Conservation (phyloP, 169 alveolate genomes). For the Eimeria necatrix region DNA sequence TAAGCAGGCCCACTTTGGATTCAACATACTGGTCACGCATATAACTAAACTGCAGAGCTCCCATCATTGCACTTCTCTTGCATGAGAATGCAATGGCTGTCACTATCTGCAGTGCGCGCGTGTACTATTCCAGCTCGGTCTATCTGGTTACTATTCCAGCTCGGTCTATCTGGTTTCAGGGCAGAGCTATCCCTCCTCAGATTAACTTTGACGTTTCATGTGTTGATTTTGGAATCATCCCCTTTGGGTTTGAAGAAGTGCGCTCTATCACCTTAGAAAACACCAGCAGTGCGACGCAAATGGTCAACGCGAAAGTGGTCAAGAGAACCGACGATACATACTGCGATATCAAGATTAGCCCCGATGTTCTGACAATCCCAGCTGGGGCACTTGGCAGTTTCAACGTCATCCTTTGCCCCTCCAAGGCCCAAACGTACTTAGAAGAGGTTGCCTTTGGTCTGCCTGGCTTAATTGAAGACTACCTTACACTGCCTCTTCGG, state of each 20-base stretch:
- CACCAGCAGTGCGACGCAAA: constrained; percentile 90
- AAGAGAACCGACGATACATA: constrained; percentile 57
- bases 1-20: background rate
- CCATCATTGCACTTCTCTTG: too few relatives aligned
- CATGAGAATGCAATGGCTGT: too few relatives aligned
- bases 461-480: constrained; percentile 27
- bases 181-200: constrained; percentile 96
- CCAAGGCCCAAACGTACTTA: constrained; percentile 68
- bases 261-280: constrained; percentile 92
- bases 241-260: constrained; percentile 93
- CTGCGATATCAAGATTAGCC: constrained; percentile 46
- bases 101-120: background rate
- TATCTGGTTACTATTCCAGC: background rate
- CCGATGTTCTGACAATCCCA: constrained; percentile 9
- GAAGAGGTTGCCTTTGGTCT: constrained; percentile 68
- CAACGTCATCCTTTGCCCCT: constrained; percentile 50
- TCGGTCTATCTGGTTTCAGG: constrained; percentile 83
- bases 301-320: constrained; percentile 40
- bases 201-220: constrained; percentile 93
- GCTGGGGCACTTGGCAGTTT: constrained; percentile 26
- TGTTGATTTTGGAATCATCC: constrained; percentile 94
- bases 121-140: background rate
- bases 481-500: constrained; percentile 66
- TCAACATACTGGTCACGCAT: background rate
- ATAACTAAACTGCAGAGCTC: background rate